A percentile compares a stretch with the other conserved stretches of the same genome.
These are phyloP conservation scores for Nitzschia palea DNA, from an alignment of 108 stramenopile species.

Conservation along the genomic window DNA sequence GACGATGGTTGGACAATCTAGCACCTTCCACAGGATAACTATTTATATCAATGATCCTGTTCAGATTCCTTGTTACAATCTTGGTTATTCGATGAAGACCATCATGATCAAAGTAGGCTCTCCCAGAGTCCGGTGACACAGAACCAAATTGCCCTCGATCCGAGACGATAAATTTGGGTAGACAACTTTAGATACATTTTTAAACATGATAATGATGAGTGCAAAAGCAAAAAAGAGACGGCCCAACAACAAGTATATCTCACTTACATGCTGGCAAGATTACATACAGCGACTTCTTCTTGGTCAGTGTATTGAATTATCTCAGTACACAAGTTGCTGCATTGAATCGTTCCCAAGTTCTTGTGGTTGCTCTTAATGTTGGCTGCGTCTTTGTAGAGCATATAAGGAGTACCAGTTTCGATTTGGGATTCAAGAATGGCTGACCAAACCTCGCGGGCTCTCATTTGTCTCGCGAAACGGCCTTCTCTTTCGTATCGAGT, in stretches of 20 bases:
- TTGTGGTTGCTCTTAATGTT: slow-evolving; percentile 96
- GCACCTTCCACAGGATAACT: slow-evolving; percentile 90
- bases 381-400: slow-evolving; percentile 96
- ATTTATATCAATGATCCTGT: slow-evolving; percentile 95
- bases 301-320: slow-evolving; percentile 94
- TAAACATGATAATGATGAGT: background rate
- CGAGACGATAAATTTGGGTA: slow-evolving; percentile 78
- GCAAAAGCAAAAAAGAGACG: background rate
- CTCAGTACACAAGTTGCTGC: slow-evolving; percentile 96
- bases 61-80: slow-evolving; percentile 90
- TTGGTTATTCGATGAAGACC: slow-evolving; percentile 84
- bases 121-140: slow-evolving; percentile 55
- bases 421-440: slow-evolving; percentile 91
- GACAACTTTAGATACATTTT: slow-evolving; percentile 48
- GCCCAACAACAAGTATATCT: background rate
- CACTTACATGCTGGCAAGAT: slow-evolving; percentile 88
- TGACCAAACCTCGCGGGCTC: slow-evolving; percentile 87
- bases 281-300: slow-evolving; percentile 97
- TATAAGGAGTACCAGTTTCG: slow-evolving; percentile 97
- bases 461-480: slow-evolving; percentile 60
- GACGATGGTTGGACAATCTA: slow-evolving; percentile 81
- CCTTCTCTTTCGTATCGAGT: slow-evolving; percentile 86
- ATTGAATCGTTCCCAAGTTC: slow-evolving; percentile 96
- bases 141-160: slow-evolving; percentile 77
- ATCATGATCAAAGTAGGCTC: slow-evolving; percentile 87